These are phyloP conservation scores for Porphyrellus sp. DNA, from an alignment of 1,284 basidiomycete genomes.

Conservation along the genomic window DNA sequence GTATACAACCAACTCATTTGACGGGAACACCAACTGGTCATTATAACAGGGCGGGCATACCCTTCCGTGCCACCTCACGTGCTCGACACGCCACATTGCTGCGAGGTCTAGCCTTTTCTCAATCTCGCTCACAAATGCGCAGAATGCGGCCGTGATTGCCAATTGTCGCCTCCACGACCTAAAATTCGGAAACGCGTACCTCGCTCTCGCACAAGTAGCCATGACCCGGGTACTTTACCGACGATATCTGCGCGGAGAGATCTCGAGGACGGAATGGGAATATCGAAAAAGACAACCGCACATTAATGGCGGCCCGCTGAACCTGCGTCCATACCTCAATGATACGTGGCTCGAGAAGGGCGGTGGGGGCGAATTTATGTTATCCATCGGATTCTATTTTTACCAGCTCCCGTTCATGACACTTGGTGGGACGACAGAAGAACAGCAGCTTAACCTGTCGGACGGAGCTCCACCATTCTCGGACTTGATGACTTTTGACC, in stretches of 20 bases:
- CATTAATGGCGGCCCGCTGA: conserved; percentile 42
- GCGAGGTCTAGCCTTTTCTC: conserved; percentile 30
- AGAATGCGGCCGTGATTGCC: conserved; percentile 32
- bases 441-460: conserved; percentile 18
- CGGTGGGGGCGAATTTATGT: conserved; percentile 45
- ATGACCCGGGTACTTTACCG: conserved; percentile 51
- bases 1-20: no score
- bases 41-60: conserved; percentile 55
- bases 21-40: no score
- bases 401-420: no score
- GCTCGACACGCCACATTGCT: no score
- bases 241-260: conserved; percentile 50
- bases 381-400: no score
- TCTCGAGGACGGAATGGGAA: conserved; percentile 50
- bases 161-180: no score
- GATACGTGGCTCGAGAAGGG: conserved; percentile 48
- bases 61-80: conserved; percentile 43
- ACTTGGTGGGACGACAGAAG: no score
- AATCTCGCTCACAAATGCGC: conserved; percentile 28
- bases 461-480: conserved; percentile 41
- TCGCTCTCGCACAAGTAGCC: conserved; percentile 52
- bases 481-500: no score
- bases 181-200: no score
- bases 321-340: conserved; percentile 50
- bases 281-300: conserved; percentile 49